phyloP scores from a whole-genome alignment of 192 early-diverging fungal genomes.

The Dispira parvispora region DNA sequence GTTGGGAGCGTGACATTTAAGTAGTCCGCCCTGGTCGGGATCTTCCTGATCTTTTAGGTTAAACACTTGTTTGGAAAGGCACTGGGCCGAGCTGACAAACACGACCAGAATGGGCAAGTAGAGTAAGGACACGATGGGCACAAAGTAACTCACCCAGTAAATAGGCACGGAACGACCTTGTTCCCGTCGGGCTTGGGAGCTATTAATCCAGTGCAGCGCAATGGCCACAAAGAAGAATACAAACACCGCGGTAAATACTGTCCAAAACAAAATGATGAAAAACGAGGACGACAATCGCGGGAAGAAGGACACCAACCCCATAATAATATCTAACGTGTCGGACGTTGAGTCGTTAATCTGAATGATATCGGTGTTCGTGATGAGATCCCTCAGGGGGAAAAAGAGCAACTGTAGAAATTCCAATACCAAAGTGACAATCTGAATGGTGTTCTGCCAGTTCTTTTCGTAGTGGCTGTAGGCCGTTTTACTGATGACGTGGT shows the following conservation, averaged over 20 bases:
- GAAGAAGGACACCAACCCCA: conserved; percentile 28
- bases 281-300: conserved; percentile 26
- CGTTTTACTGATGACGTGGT: conserved; percentile 26
- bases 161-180: conserved; percentile 22
- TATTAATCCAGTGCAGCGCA: conserved; percentile 23
- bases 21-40: conserved; percentile 14
- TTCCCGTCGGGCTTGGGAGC: conserved; percentile 12
- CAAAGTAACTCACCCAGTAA: conserved; percentile 32
- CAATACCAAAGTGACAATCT: conserved; percentile 47
- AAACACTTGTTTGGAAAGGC: conserved; percentile 23
- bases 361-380: conserved; percentile 25
- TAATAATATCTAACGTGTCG: conserved; percentile 14
- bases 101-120: conserved; percentile 35
- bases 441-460: conserved; percentile 48
- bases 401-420: conserved; percentile 69
- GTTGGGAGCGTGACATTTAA: conserved; percentile 30
- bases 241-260: conserved; percentile 20
- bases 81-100: conserved; percentile 32
- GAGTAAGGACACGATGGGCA: conserved; percentile 30
- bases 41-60: conserved; percentile 20
- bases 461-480: conserved; percentile 21
- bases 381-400: conserved; percentile 59
- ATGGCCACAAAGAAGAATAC: conserved; percentile 18
- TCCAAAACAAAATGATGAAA: conserved; percentile 30
- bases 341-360: conserved; percentile 6